phyloP scores from a whole-genome alignment of 1,139 yeast species.

The Spathaspora sp. region DNA sequence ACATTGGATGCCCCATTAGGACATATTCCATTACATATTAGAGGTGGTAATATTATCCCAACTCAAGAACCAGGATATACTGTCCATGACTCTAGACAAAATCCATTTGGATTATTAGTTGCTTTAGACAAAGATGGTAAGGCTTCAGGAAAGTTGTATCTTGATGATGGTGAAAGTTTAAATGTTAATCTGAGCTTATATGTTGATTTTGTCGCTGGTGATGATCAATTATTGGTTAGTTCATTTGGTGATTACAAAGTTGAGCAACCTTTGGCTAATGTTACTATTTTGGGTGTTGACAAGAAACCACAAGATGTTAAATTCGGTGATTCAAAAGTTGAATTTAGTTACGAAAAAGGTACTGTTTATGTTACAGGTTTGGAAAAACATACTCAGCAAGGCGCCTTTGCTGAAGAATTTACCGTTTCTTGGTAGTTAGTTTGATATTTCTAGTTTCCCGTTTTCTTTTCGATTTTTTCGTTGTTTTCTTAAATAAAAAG shows the following conservation, averaged over 20 bases:
- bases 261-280: conserved; percentile 23
- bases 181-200: conserved; percentile 18
- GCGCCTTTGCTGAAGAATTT: conserved; percentile 17
- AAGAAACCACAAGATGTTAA: conserved; percentile 19
- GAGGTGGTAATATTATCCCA: conserved; percentile 22
- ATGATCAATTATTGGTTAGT: conserved; percentile 15
- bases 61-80: conserved; percentile 33
- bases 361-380: conserved; percentile 19
- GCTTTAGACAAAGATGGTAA: conserved; percentile 22
- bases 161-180: conserved; percentile 29
- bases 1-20: conserved; percentile 24
- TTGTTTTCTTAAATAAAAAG: neutral
- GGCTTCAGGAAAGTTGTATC: conserved; percentile 21
- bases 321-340: conserved; percentile 16
- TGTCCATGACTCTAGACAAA: conserved; percentile 25
- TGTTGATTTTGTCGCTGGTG: conserved; percentile 19
- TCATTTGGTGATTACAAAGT: conserved; percentile 20
- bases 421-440: conserved; percentile 14
- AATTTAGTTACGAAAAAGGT: conserved; percentile 14
- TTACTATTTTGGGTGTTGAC: conserved; percentile 26
- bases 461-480: neutral
- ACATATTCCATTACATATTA: conserved; percentile 21
- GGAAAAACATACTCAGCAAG: conserved; percentile 14
- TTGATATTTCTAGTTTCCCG: conserved; percentile 1
- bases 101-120: conserved; percentile 28